A percentile compares a stretch with the other conserved stretches of the same genome.
Conservation (phyloP, 345 rosid genomes). For the Litchi chinensis region DNA sequence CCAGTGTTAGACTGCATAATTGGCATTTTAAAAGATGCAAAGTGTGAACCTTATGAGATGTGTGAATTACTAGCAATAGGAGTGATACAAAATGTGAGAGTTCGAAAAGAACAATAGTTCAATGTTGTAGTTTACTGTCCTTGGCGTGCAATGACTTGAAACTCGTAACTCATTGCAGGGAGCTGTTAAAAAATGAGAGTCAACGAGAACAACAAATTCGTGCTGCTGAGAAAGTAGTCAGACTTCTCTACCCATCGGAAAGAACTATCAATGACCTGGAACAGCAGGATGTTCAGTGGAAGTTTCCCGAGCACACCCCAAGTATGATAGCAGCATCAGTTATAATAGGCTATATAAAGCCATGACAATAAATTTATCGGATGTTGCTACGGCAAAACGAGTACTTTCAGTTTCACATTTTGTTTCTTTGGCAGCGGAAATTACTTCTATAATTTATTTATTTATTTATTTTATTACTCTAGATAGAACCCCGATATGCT, state of each 20-base stretch:
- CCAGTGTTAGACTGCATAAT: neutral
- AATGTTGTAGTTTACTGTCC: neutral
- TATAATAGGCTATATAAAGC: constrained; percentile 50
- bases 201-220: constrained; percentile 55
- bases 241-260: constrained; percentile 57
- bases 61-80: neutral
- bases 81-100: neutral
- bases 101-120: neutral
- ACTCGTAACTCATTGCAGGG: constrained; percentile 48
- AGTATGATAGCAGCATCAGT: constrained; percentile 72
- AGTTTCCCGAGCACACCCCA: constrained; percentile 39
- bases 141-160: neutral
- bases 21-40: neutral
- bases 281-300: constrained; percentile 23
- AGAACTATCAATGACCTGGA: constrained; percentile 19
- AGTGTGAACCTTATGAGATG: neutral
- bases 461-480: neutral
- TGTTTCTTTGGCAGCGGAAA: neutral
- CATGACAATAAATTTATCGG: constrained; percentile 7
- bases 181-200: constrained; percentile 43
- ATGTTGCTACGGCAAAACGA: neutral
- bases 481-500: neutral
- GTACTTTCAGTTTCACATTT: neutral
- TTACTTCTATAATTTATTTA: neutral
- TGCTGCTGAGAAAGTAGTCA: constrained; percentile 58